Conservation (phyloP, 2,329 filamentous ascomycete genomes). For the Ampelomyces quisqualis region DNA sequence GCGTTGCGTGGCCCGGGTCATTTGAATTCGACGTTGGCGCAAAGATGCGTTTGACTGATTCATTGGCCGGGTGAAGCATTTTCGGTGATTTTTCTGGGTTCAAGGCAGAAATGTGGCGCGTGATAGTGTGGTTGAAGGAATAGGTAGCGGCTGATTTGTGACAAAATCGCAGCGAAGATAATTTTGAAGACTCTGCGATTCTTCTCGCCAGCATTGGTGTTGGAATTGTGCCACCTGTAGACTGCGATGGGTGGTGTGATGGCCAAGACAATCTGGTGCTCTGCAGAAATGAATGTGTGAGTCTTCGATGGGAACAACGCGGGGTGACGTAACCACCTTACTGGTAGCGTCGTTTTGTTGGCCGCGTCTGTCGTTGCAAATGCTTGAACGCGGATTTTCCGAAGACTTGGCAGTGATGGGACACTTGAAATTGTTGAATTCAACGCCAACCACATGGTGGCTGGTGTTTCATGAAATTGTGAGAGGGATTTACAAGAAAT, state of each 20-base stretch:
- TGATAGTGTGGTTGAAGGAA: background rate
- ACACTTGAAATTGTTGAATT: too few species aligned
- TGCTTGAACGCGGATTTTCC: background rate
- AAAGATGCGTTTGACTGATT: constrained; percentile 51
- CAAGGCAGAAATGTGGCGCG: background rate
- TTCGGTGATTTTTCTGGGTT: constrained; percentile 4
- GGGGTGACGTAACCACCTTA: constrained; percentile 33
- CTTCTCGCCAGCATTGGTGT: constrained; percentile 6
- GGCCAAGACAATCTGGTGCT: constrained; percentile 1
- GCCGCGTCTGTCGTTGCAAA: too few species aligned
- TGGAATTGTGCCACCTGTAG: background rate
- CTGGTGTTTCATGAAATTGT: background rate
- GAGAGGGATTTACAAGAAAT: constrained; percentile 1
- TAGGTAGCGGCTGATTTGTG: background rate
- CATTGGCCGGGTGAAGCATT: constrained; percentile 30
- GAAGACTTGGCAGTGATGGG: background rate
- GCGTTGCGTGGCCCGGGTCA: constrained; percentile 65
- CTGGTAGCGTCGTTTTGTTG: background rate
- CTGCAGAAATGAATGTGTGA: constrained; percentile 8
- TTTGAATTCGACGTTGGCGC: constrained; percentile 60
- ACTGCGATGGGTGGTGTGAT: constrained; percentile 14
- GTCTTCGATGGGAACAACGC: constrained; percentile 24
- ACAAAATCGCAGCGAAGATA: background rate
- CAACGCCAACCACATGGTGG: background rate
- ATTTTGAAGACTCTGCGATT: background rate